Percentiles rank a stretch among this genome's conserved stretches.
These are phyloP conservation scores for Nicotiana sylvestris DNA, from an alignment of 257 asterid species.

Conservation along the genomic window DNA sequence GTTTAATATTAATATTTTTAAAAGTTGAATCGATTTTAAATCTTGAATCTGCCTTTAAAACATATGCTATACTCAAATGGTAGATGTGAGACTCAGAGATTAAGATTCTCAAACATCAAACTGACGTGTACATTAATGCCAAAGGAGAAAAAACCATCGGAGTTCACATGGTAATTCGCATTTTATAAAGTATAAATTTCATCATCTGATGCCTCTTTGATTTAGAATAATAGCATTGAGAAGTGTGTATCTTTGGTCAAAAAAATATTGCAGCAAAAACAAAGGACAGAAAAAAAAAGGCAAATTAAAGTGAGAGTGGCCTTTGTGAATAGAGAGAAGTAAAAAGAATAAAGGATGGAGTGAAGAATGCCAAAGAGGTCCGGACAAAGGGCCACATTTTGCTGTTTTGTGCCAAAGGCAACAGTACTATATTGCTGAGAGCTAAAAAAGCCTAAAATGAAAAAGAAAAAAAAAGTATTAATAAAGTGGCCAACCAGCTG, in stretches of 20 bases:
- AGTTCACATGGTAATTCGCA: constrained; percentile 29
- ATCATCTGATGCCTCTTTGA: neutral
- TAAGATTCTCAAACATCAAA: constrained; percentile 22
- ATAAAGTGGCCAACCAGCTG: too few species aligned
- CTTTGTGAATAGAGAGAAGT: neutral
- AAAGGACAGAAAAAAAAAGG: constrained; percentile 5
- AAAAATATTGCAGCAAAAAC: neutral
- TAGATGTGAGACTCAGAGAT: constrained; percentile 20
- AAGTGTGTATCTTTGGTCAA: neutral
- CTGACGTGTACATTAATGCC: constrained; percentile 26
- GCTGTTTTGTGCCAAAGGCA: constrained; percentile 1
- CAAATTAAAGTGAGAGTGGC: neutral
- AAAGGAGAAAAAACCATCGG: constrained; percentile 25
- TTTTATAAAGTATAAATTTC: neutral
- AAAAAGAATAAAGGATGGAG: constrained; percentile 8
- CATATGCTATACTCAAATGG: too few species aligned
- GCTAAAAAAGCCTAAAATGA: neutral
- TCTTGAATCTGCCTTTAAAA: too few species aligned
- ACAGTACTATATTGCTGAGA: neutral
- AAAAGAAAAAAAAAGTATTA: too few species aligned
- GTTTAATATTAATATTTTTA: too few species aligned
- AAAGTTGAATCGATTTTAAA: too few species aligned
- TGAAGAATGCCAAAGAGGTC: constrained; percentile 14
- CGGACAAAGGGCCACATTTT: constrained; percentile 12
- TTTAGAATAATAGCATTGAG: neutral